Conservation (phyloP, 306 rosid genomes). For the Gastrolobium bilobum region DNA sequence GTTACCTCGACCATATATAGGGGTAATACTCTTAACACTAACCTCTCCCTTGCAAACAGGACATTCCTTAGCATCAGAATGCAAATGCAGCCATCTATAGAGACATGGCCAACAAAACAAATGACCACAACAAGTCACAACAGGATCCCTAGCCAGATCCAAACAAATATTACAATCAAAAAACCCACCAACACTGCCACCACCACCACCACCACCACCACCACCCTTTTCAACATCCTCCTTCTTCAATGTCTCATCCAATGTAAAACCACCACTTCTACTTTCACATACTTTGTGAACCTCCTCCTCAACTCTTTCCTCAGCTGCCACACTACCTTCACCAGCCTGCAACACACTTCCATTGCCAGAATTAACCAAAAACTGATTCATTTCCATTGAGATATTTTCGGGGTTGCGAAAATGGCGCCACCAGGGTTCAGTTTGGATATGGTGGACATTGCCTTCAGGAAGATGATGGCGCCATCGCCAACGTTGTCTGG, state of each 20-base stretch:
- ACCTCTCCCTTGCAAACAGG: conserved; percentile 64
- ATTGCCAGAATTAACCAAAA: conserved; percentile 60
- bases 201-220: conserved; percentile 11
- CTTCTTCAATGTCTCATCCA: conserved; percentile 57
- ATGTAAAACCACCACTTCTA: conserved; percentile 41
- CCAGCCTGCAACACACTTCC: conserved; percentile 57
- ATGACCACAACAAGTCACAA: conserved; percentile 78
- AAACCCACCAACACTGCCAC: conserved; percentile 62
- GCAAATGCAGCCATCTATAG: conserved; percentile 65
- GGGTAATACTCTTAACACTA: conserved; percentile 58
- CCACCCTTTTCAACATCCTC: conserved; percentile 62
- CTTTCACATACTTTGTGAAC: conserved; percentile 62
- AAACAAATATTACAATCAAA: conserved; percentile 79
- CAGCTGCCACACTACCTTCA: conserved; percentile 67
- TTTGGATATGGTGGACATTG: conserved; percentile 25
- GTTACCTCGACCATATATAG: conserved; percentile 72
- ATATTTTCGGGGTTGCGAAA: background rate
- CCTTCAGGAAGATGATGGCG: conserved; percentile 45
- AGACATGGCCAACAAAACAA: conserved; percentile 77
- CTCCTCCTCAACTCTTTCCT: conserved; percentile 56
- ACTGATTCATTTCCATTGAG: conserved; percentile 55
- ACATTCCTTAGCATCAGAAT: conserved; percentile 58
- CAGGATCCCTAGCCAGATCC: conserved; percentile 70
- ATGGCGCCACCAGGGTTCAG: conserved; percentile 52
- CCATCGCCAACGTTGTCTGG: conserved; percentile 59